A percentile compares a stretch with the other conserved stretches of the same genome.
Conservation (phyloP, 257 asterid genomes). For the Plantago ovata region DNA sequence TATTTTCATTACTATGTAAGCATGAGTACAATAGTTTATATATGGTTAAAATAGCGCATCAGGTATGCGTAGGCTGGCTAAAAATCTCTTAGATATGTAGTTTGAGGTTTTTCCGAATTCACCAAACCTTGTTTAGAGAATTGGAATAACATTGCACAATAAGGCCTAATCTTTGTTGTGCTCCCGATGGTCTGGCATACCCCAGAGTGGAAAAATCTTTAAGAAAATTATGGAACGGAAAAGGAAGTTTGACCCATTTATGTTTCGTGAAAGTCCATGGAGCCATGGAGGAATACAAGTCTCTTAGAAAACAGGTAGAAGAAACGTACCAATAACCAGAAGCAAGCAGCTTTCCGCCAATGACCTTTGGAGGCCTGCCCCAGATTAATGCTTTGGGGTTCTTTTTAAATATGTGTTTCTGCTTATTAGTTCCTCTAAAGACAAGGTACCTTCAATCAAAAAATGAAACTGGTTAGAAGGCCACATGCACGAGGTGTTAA, state of each 20-base stretch:
- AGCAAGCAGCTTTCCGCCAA: slow-evolving; percentile 96
- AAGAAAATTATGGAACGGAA: too few relatives aligned
- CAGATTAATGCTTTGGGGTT: slow-evolving; percentile 81
- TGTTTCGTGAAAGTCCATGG: slow-evolving; percentile 12
- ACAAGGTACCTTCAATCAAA: slow-evolving; percentile 58
- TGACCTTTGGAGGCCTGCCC: slow-evolving; percentile 88
- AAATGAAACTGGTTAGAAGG: slow-evolving; percentile 21
- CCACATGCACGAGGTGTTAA: slow-evolving; percentile 5
- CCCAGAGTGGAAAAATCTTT: too few relatives aligned
- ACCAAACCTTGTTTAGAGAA: too few relatives aligned
- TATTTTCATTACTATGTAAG: too few relatives aligned
- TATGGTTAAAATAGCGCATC: too few relatives aligned
- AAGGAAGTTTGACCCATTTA: background rate
- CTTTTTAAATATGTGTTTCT: slow-evolving; percentile 86
- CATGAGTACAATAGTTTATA: too few relatives aligned
- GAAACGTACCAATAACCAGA: slow-evolving; percentile 88
- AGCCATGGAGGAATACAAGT: background rate
- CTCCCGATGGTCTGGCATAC: too few relatives aligned
- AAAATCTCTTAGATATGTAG: too few relatives aligned
- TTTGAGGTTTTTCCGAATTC: too few relatives aligned
- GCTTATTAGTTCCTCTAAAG: slow-evolving; percentile 98
- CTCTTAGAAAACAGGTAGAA: background rate
- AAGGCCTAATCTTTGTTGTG: too few relatives aligned
- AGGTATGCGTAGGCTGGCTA: too few relatives aligned
- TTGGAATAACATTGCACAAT: too few relatives aligned